phyloP scores from a whole-genome alignment of 352 stramenopile genomes.

The Phytophthora cryptogea region DNA sequence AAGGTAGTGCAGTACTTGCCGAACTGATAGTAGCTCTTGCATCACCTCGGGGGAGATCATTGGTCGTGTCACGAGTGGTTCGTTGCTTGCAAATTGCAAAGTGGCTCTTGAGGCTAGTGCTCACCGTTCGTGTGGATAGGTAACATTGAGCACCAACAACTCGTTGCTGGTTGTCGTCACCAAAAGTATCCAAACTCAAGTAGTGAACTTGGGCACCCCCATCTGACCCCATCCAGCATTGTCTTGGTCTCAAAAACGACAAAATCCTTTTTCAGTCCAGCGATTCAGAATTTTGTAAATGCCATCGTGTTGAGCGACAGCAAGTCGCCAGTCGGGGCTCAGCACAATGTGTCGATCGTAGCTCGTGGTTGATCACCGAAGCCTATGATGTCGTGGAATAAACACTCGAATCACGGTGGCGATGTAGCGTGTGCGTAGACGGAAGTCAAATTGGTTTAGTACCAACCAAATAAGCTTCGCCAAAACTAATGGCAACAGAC shows the following conservation, averaged over 20 bases:
- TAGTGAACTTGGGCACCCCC: slow-evolving; percentile 2
- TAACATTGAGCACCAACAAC: slow-evolving; percentile 1
- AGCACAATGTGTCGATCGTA: slow-evolving; percentile 1
- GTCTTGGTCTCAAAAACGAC: slow-evolving; percentile 2
- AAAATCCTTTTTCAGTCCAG: slow-evolving; percentile 32
- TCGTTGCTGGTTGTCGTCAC: neutral
- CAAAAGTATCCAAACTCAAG: slow-evolving; percentile 28
- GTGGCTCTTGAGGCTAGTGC: slow-evolving; percentile 12
- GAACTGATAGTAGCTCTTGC: slow-evolving; percentile 35
- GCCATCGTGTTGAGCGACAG: neutral
- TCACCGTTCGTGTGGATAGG: neutral
- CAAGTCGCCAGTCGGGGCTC: slow-evolving; percentile 1
- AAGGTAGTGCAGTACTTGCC: slow-evolving; percentile 34
- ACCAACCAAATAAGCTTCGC: too few relatives aligned
- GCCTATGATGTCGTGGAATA: neutral
- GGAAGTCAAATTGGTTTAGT: too few relatives aligned
- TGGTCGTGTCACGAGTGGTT: slow-evolving; percentile 1
- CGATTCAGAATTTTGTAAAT: neutral
- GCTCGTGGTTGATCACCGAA: neutral
- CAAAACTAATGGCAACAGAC: too few relatives aligned
- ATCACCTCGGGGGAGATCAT: slow-evolving; percentile 42
- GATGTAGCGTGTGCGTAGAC: too few relatives aligned
- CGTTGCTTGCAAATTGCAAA: slow-evolving; percentile 19
- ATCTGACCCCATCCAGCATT: slow-evolving; percentile 8
- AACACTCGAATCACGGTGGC: neutral